Evolutionary conservation across 2,329 filamentous ascomycete genomes (phyloP).

Genomic region (Aspergillus persii): DNA sequence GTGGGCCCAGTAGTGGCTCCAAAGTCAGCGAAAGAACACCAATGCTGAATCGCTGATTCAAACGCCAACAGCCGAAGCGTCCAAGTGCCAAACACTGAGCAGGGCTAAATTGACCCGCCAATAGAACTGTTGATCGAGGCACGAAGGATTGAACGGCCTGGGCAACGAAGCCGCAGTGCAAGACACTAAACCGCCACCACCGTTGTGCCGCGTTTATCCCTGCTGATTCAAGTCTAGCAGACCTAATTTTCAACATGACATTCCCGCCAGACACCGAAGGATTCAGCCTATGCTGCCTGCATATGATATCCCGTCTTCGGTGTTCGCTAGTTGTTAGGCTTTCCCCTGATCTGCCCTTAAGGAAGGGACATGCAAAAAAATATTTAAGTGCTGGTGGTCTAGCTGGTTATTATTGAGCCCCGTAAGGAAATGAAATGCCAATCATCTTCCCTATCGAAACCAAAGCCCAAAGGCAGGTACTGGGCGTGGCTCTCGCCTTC

Average conservation of each 20-base stretch:
- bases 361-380: neutral
- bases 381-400: neutral
- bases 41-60: neutral
- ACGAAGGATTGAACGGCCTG: neutral
- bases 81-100: neutral
- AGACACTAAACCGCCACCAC: neutral
- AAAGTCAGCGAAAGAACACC: neutral
- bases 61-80: neutral
- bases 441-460: conserved; percentile 21
- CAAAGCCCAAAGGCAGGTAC: conserved; percentile 13
- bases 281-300: neutral
- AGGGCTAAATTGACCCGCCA: neutral
- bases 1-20: neutral
- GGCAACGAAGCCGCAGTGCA: neutral
- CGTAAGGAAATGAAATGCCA: conserved; percentile 4
- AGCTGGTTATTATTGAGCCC: neutral
- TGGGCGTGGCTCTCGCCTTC: conserved; percentile 19
- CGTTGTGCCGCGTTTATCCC: neutral
- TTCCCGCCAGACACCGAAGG: neutral
- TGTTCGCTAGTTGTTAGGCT: neutral
- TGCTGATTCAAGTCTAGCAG: neutral
- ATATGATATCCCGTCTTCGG: neutral
- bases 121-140: neutral
- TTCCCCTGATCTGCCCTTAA: neutral
- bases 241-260: neutral